phyloP scores from a whole-genome alignment of 108 stramenopile species.

The Fistulifera pelliculosa region DNA sequence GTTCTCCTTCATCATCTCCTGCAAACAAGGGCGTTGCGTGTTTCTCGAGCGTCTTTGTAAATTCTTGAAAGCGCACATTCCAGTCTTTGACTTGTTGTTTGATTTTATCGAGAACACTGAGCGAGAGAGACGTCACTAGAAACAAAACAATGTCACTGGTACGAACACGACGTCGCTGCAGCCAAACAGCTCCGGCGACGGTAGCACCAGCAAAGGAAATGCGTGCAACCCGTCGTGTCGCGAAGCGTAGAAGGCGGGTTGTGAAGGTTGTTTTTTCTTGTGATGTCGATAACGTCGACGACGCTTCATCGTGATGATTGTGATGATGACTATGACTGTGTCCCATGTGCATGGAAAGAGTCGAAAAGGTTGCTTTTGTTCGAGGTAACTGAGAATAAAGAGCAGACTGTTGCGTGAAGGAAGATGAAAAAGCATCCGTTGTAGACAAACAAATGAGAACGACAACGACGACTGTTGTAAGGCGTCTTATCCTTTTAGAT shows the following conservation, averaged over 20 bases:
- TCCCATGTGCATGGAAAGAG: conserved; percentile 35
- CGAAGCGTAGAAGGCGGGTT: conserved; percentile 2
- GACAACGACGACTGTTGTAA: too few relatives aligned
- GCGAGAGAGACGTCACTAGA: conserved; percentile 3
- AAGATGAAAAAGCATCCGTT: too few relatives aligned
- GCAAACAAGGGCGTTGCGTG: conserved; percentile 13
- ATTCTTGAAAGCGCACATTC: conserved; percentile 8
- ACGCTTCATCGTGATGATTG: conserved; percentile 24
- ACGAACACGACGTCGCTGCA: conserved; percentile 5
- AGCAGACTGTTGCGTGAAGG: too few relatives aligned
- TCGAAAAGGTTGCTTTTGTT: too few relatives aligned
- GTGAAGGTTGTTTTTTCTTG: background rate
- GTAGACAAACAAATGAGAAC: too few relatives aligned
- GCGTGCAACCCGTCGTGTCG: conserved; percentile 30
- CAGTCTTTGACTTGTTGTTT: background rate
- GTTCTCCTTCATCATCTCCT: conserved; percentile 13
- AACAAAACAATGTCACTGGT: conserved; percentile 31
- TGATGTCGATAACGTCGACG: background rate
- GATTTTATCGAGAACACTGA: background rate
- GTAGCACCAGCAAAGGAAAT: conserved; percentile 40
- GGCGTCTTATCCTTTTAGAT: too few relatives aligned
- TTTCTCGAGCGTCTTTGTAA: conserved; percentile 9
- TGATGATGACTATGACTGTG: conserved; percentile 40
- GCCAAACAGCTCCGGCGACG: conserved; percentile 33
- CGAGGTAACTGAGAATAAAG: too few relatives aligned